A percentile compares a stretch with the other conserved stretches of the same genome.
phyloP scores from a whole-genome alignment of 1,284 basidiomycete genomes.

The Ganoderma sinense region DNA sequence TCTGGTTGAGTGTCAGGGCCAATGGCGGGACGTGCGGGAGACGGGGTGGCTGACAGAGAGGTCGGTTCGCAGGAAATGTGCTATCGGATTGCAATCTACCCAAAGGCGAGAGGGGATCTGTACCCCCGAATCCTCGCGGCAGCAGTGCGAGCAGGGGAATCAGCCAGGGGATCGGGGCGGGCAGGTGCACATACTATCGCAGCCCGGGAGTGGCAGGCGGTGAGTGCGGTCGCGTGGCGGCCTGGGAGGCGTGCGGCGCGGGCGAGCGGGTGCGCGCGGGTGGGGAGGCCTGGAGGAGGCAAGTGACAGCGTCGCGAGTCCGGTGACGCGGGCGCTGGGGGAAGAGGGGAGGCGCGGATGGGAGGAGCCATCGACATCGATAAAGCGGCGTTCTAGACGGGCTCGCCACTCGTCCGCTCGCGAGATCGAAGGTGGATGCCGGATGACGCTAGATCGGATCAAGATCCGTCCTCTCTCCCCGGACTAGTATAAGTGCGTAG shows the following conservation, averaged over 20 bases:
- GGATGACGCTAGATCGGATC: slow-evolving; percentile 60
- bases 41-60: slow-evolving; percentile 12
- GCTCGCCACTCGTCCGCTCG: slow-evolving; percentile 20
- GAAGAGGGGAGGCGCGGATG: neutral
- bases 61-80: slow-evolving; percentile 24
- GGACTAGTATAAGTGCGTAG: slow-evolving; percentile 57
- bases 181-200: neutral
- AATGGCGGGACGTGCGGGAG: slow-evolving; percentile 20
- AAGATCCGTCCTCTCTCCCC: slow-evolving; percentile 74
- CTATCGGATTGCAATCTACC: slow-evolving; percentile 34
- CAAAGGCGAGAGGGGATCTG: slow-evolving; percentile 30
- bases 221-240: neutral
- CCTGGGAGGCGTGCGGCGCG: neutral
- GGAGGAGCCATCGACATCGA: slow-evolving; percentile 30
- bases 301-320: neutral
- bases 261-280: neutral
- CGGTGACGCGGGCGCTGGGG: neutral
- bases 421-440: slow-evolving; percentile 38
- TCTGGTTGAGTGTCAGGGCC: neutral
- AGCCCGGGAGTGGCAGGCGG: neutral
- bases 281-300: neutral
- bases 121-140: slow-evolving; percentile 30
- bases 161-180: slow-evolving; percentile 11
- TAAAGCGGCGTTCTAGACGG: slow-evolving; percentile 31
- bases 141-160: slow-evolving; percentile 16